phyloP scores from a whole-genome alignment of 169 alveolate genomes.

The Plasmodium chabaudi region DNA sequence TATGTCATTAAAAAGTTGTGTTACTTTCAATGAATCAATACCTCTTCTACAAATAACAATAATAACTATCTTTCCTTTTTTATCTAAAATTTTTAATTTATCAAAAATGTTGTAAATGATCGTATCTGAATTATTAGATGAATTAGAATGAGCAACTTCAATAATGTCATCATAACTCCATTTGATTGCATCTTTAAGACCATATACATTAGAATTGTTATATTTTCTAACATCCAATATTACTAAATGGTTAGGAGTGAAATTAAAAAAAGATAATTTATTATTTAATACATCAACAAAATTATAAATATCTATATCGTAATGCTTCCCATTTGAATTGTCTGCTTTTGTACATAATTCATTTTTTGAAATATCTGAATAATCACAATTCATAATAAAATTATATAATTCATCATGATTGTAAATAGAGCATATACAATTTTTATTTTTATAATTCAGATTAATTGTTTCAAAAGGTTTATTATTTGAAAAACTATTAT shows the following conservation, averaged over 20 bases:
- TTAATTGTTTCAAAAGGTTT: conserved; percentile 81
- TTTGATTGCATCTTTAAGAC: conserved; percentile 39
- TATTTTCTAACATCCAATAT: conserved; percentile 44
- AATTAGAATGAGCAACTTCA: conserved; percentile 67
- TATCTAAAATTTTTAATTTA: conserved; percentile 6
- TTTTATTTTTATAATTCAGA: conserved; percentile 70
- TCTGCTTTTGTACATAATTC: background rate
- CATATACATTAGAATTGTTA: conserved; percentile 51
- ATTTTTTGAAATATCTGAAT: conserved; percentile 7
- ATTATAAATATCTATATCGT: conserved; percentile 59
- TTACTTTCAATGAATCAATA: conserved; percentile 62
- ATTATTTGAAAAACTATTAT: conserved; percentile 72
- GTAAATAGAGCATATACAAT: conserved; percentile 67
- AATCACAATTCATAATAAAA: conserved; percentile 26
- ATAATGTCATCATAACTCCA: conserved; percentile 73
- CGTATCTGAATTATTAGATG: conserved; percentile 23
- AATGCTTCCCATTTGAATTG: conserved; percentile 14
- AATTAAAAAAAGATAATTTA: conserved; percentile 25
- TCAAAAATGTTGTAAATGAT: conserved; percentile 12
- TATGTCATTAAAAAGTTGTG: conserved; percentile 54
- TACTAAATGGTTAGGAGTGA: conserved; percentile 23
- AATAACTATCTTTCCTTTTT: conserved; percentile 46
- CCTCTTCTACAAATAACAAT: conserved; percentile 75
- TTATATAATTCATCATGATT: conserved; percentile 2
- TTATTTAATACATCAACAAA: conserved; percentile 57